These are phyloP conservation scores for Agrocybe praecox DNA, from an alignment of 768 basidiomycete species.

Conservation along the genomic window DNA sequence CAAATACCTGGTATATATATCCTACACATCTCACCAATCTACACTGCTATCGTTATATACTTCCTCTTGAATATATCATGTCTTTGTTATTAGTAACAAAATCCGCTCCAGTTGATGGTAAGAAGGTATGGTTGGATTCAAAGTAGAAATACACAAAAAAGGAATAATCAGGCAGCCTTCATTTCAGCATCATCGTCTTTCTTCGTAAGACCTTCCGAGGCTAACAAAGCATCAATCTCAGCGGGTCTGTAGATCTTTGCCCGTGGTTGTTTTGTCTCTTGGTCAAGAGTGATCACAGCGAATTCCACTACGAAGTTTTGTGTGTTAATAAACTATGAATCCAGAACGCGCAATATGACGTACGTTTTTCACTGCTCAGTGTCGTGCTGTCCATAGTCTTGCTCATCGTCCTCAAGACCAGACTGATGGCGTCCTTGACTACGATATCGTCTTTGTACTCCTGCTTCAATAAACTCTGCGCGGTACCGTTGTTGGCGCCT, in stretches of 20 bases:
- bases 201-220: conserved; percentile 82
- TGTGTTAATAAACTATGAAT: background rate
- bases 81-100: background rate
- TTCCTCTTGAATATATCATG: too few species aligned
- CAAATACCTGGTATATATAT: too few species aligned
- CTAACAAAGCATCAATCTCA: conserved; percentile 85
- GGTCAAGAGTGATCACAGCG: conserved; percentile 88
- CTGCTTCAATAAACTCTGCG: conserved; percentile 93
- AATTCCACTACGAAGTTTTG: conserved; percentile 78
- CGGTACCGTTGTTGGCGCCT: conserved; percentile 97
- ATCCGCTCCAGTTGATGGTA: background rate
- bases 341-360: conserved; percentile 28
- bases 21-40: too few species aligned
- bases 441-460: conserved; percentile 96
- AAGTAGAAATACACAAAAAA: conserved; percentile 28
- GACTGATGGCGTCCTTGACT: conserved; percentile 89
- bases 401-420: conserved; percentile 94
- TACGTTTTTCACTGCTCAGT: conserved; percentile 93
- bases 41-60: too few species aligned
- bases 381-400: conserved; percentile 99
- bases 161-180: conserved; percentile 46
- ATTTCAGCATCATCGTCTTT: conserved; percentile 85
- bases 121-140: conserved; percentile 6
- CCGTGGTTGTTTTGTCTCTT: conserved; percentile 72
- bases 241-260: conserved; percentile 91